Base-by-base conservation (phyloP, 2,329 filamentous ascomycete genomes). In the Colletotrichum lindemuthianum region DNA sequence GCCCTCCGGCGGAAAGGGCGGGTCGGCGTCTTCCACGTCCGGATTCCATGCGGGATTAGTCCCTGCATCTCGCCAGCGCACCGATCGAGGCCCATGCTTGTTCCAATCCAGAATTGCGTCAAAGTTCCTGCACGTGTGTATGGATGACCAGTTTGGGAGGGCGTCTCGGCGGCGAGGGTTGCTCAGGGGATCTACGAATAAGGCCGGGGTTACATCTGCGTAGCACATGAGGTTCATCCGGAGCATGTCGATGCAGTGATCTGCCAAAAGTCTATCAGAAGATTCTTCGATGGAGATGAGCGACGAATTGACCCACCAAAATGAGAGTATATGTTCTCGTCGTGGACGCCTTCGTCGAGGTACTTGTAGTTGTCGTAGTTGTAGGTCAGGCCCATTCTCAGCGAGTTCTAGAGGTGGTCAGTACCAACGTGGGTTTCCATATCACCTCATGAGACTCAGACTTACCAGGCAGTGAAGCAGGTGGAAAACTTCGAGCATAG, bases 101-200 rank as follows among this genome's bases (percentile, higher is more conserved):
- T 65, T 65, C 61, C 57, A 65, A 1, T 65, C 57, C 24, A 65
- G 9, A 16, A 65, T 65, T 1, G 57, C 57, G n/a, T 65, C 57
- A 39, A 65, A 65, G 39, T 65, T 51, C 24, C 61, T 60, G 44
- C 61, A 65, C 1, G 61, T 65, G 10, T 60, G 61, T 56, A 65
- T 51, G 2, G 61, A 65, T 3, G 61, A 65, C 61, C 61, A 65
- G n/a, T 55, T 50, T 9, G 61, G 61, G 5, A 65, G 12, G 4
- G 61, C 61, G 8, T 65, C 61, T 15, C 61, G 44, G 15, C 61
- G 45, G 3, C 36, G 6, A 1, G 61, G 61, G 34, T 60, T 65
- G n/a, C 32, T 15, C 12, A 65, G 50, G 2, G 61, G 61, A 36
- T 65, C 61, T 1, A 65, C 61, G 39, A 65, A 65, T 8, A 65